Evolutionary conservation across 2,329 filamentous ascomycete genomes (phyloP), one percentile per base, ranked within the genome.

Genomic region (Cryphonectria parasitica): DNA sequence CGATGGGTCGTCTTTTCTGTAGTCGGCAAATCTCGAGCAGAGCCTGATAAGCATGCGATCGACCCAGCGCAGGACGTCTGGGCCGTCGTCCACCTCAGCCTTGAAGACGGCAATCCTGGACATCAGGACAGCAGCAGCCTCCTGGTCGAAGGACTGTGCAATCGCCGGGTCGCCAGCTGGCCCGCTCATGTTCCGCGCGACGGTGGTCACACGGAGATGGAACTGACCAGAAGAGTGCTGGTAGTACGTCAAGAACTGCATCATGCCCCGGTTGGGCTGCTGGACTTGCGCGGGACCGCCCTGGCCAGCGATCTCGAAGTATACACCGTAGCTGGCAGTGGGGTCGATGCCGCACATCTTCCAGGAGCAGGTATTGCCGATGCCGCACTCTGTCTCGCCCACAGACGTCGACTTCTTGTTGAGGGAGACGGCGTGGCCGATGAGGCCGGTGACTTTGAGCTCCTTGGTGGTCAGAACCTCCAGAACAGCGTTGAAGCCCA

Each of bases 291-390:
- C 88, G 22, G 94, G 92, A 10, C 94, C 94, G 49, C 94, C 94
- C 82, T 98, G 96, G 76, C 92, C 94, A 63, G 96, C 95, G 78
- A 99, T 97, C 81, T 99, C 96, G 77, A 98, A 99, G 83, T 98
- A 99, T 73, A 99, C 88, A 72, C 94, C 96, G 77, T 98, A 98
- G 77, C 94, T 98, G 43, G 96, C 90, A 69, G 90, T 92, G 15
- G 96, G 96, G 77, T 98, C 95, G 75, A 99, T 98, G 75, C 94
- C 95, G 77, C 96, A 98, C 95, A 99, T 98, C 83, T 99, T 99
- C 96, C 96, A 99, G 3, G 95, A 95, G 82, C 95, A 98, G 0
- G 96, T 99, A 79, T 98, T 98, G 74, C 96, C 96, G 76, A 99
- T 98, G 77, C 96, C 96, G 77, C 95, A 98, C 80, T 99, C 96